Evolutionary conservation across 1,284 basidiomycete genomes (phyloP).

Genomic region (Trametes hirsuta): DNA sequence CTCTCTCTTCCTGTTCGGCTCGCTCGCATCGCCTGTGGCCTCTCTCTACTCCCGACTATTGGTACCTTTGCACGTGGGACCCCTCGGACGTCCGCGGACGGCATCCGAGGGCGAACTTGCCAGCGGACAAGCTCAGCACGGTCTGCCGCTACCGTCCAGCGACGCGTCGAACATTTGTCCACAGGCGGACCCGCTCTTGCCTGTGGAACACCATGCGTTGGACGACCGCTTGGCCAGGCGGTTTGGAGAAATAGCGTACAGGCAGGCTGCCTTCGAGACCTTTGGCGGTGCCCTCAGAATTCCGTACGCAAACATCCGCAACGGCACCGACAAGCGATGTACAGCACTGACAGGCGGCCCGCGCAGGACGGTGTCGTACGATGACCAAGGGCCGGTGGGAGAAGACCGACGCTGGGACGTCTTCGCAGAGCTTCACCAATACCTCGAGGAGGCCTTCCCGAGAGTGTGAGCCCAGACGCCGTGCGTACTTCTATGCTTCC

Average conservation of each 20-base stretch:
- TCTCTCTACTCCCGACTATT: no score
- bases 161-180: background rate
- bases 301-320: slow-evolving; percentile 16
- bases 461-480: slow-evolving; percentile 33
- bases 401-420: slow-evolving; percentile 47
- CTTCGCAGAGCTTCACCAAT: slow-evolving; percentile 42
- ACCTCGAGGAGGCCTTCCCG: slow-evolving; percentile 44
- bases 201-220: slow-evolving; percentile 2
- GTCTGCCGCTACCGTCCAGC: no score
- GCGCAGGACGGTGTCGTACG: slow-evolving; percentile 33
- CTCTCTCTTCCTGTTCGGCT: no score
- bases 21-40: no score
- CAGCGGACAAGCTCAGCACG: no score
- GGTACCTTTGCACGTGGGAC: no score
- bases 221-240: background rate
- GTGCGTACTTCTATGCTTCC: slow-evolving; percentile 20
- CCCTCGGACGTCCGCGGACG: no score
- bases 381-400: slow-evolving; percentile 36
- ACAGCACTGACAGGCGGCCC: background rate
- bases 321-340: no score
- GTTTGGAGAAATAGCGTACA: slow-evolving; percentile 15
- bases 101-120: no score
- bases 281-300: slow-evolving; percentile 29
- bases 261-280: slow-evolving; percentile 14
- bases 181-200: slow-evolving; percentile 13